Evolutionary conservation across 2,329 filamentous ascomycete genomes (phyloP).

Genomic region (Phaeosphaeriaceae sp.): DNA sequence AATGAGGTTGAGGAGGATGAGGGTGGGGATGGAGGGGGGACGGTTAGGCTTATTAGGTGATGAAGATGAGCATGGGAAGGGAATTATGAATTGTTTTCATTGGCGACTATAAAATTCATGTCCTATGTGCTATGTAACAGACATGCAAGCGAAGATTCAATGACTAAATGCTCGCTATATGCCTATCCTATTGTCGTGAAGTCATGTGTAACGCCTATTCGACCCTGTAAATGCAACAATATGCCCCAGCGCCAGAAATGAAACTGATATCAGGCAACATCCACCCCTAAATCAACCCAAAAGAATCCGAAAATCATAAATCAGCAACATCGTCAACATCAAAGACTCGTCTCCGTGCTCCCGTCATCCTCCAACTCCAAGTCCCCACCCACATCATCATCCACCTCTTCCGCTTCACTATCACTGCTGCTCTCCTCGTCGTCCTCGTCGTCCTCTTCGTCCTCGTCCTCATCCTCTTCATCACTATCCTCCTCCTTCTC

Average conservation of each 20-base stretch:
- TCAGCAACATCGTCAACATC: not conserved
- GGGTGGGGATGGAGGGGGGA: constrained; percentile 3
- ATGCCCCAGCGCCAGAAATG: not conserved
- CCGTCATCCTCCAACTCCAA: constrained; percentile 15
- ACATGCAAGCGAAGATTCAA: too few relatives aligned
- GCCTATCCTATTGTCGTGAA: not conserved
- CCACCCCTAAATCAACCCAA: not conserved
- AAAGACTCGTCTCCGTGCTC: constrained; percentile 10
- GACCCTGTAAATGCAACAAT: not conserved
- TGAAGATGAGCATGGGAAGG: not conserved
- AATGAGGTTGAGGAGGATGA: constrained; percentile 12
- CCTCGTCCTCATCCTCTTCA: constrained; percentile 27
- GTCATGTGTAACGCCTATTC: not conserved
- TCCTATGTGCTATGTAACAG: too few relatives aligned
- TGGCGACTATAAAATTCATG: not conserved
- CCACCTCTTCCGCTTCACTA: not conserved
- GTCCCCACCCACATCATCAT: not conserved
- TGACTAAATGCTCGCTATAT: not conserved
- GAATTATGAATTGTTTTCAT: not conserved
- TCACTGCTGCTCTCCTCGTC: constrained; percentile 4
- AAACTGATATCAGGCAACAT: too few relatives aligned
- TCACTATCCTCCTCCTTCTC: constrained; percentile 44
- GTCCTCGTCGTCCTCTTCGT: constrained; percentile 17
- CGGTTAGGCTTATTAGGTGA: constrained; percentile 3
- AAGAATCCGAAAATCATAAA: too few relatives aligned